A percentile compares a stretch with the other conserved stretches of the same genome.
phyloP scores from a whole-genome alignment of 306 rosid genomes.

The Lagenaria siceraria region DNA sequence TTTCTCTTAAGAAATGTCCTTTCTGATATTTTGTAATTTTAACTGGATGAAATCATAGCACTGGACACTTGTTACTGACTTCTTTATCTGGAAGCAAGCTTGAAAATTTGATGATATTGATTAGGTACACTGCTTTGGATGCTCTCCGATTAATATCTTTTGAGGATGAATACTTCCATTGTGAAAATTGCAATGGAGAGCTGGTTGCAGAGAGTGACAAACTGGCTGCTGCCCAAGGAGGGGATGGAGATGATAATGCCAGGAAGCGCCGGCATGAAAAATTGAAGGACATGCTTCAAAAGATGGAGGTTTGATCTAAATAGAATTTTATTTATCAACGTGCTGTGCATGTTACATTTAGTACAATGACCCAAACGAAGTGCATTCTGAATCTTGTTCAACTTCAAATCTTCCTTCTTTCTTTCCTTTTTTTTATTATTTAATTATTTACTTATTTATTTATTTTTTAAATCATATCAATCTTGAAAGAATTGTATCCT shows the following conservation, averaged over 20 bases:
- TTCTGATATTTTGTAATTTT: not conserved
- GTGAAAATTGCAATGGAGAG: constrained; percentile 80
- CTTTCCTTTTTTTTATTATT: too few relatives aligned
- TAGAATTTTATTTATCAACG: not conserved
- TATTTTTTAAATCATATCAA: not conserved
- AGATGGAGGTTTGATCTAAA: constrained; percentile 49
- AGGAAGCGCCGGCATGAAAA: constrained; percentile 75
- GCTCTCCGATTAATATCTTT: constrained; percentile 70
- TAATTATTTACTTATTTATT: too few relatives aligned
- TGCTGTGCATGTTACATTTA: not conserved
- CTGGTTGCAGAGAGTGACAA: constrained; percentile 90
- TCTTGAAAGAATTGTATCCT: not conserved
- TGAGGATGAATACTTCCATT: constrained; percentile 82
- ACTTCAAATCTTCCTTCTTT: not conserved
- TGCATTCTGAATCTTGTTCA: not conserved
- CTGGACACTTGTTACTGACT: not conserved
- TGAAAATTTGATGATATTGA: not conserved
- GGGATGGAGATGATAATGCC: constrained; percentile 82
- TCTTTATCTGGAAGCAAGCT: not conserved
- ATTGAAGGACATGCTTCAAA: constrained; percentile 78
- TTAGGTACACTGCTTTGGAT: constrained; percentile 85
- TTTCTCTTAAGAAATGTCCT: not conserved
- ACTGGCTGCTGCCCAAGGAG: constrained; percentile 69
- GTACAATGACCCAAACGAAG: not conserved
- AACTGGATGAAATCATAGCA: not conserved